These are phyloP conservation scores for Xanthoconium purpureum DNA, from an alignment of 768 basidiomycete genomes.

Conservation along the genomic window DNA sequence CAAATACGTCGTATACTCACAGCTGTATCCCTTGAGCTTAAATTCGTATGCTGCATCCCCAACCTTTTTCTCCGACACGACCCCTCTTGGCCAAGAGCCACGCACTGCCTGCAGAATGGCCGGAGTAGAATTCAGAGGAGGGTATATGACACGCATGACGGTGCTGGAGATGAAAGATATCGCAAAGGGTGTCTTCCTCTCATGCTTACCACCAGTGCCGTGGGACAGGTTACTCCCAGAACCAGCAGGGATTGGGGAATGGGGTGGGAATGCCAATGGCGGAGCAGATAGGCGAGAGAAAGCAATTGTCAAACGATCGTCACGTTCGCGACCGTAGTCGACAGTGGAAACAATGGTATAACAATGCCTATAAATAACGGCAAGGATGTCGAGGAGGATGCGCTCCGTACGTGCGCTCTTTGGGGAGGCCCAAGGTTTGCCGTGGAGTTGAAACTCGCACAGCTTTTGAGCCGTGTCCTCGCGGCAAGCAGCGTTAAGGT, in stretches of 20 bases:
- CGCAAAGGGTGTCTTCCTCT: conserved; percentile 56
- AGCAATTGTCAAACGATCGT: conserved; percentile 68
- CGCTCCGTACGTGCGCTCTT: conserved; percentile 66
- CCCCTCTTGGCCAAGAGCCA: conserved; percentile 75
- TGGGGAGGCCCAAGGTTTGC: conserved; percentile 70
- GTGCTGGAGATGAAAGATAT: conserved; percentile 70
- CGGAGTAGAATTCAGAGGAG: conserved; percentile 74
- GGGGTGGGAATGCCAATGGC: conserved; percentile 36
- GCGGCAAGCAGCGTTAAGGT: conserved; percentile 43
- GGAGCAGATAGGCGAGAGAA: conserved; percentile 53
- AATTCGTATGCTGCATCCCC: conserved; percentile 73
- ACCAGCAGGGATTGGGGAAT: conserved; percentile 38
- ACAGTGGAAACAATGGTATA: conserved; percentile 64
- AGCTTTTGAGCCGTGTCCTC: conserved; percentile 58
- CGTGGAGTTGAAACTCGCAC: conserved; percentile 63
- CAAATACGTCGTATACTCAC: conserved; percentile 39
- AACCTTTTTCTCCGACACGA: conserved; percentile 73
- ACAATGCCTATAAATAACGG: conserved; percentile 59
- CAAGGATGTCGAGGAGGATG: conserved; percentile 64
- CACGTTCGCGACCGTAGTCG: conserved; percentile 74
- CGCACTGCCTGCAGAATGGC: conserved; percentile 80
- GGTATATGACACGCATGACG: conserved; percentile 67
- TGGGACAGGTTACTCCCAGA: conserved; percentile 40
- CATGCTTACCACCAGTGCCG: conserved; percentile 29
- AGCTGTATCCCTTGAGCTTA: conserved; percentile 78